phyloP scores from a whole-genome alignment of 2,329 filamentous ascomycete genomes.

The Sclerotinia spermophila region DNA sequence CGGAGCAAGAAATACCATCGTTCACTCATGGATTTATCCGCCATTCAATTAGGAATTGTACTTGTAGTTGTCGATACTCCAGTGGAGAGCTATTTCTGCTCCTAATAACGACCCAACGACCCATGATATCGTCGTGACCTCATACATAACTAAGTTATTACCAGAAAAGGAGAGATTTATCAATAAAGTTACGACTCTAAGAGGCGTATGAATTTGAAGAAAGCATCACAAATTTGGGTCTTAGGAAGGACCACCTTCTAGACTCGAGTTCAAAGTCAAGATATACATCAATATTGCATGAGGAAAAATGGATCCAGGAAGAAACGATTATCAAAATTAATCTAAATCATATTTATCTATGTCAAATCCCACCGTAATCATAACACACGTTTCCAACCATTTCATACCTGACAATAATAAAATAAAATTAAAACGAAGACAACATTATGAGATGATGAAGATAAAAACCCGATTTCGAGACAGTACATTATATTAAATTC shows the following conservation, averaged over 20 bases:
- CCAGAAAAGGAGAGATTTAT: no score
- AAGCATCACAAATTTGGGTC: not conserved
- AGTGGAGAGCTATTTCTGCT: no score
- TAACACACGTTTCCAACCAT: not conserved
- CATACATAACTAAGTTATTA: no score
- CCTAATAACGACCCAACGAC: no score
- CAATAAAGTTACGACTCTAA: not conserved
- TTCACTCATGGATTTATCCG: no score
- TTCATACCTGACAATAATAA: not conserved
- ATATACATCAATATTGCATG: not conserved
- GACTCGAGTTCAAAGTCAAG: not conserved
- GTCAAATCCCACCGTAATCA: not conserved
- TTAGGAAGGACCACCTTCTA: not conserved
- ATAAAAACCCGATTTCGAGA: not conserved
- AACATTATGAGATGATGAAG: not conserved
- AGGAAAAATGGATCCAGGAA: not conserved
- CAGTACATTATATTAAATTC: not conserved
- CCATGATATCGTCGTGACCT: no score
- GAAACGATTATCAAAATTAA: not conserved
- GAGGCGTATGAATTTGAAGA: not conserved
- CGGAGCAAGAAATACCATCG: no score
- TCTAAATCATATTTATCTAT: conserved; percentile 8
- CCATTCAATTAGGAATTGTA: no score
- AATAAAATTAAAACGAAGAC: not conserved
- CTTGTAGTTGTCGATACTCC: no score